These are phyloP conservation scores for Pseudogymnoascus sp. DNA, from an alignment of 2,329 filamentous ascomycete genomes.

Conservation along the genomic window DNA sequence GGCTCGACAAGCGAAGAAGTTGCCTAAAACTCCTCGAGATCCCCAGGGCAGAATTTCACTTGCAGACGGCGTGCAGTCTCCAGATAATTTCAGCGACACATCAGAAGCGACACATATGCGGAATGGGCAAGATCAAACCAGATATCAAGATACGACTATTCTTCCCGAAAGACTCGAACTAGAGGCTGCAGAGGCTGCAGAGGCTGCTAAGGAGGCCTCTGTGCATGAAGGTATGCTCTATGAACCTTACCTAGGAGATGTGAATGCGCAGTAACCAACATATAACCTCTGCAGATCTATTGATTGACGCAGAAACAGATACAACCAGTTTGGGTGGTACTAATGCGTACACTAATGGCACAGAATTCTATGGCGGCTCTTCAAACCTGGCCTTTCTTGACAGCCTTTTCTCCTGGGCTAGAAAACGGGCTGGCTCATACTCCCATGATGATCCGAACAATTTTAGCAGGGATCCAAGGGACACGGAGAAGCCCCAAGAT, in stretches of 20 bases:
- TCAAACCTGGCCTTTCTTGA: slow-evolving; percentile 25
- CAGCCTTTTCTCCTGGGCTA: background rate
- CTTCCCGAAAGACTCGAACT: background rate
- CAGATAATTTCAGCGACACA: too few relatives aligned
- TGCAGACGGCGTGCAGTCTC: too few relatives aligned
- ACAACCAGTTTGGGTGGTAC: slow-evolving; percentile 19
- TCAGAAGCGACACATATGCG: too few relatives aligned
- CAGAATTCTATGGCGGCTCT: slow-evolving; percentile 26
- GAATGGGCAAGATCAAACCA: too few relatives aligned
- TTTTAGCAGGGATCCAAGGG: background rate
- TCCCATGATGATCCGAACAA: background rate
- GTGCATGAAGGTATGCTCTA: background rate
- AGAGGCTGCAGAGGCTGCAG: background rate
- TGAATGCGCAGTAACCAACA: background rate
- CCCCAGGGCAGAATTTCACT: too few relatives aligned
- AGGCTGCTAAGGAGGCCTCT: background rate
- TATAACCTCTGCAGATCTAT: background rate
- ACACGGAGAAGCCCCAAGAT: too few relatives aligned
- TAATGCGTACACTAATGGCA: slow-evolving; percentile 26
- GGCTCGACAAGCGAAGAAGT: too few relatives aligned
- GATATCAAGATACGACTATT: background rate
- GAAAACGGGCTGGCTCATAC: background rate
- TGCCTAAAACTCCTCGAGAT: too few relatives aligned
- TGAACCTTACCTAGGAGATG: background rate
- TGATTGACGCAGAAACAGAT: background rate